phyloP scores from a whole-genome alignment of 495 filamentous ascomycete genomes.

The Chaetomium tenue region DNA sequence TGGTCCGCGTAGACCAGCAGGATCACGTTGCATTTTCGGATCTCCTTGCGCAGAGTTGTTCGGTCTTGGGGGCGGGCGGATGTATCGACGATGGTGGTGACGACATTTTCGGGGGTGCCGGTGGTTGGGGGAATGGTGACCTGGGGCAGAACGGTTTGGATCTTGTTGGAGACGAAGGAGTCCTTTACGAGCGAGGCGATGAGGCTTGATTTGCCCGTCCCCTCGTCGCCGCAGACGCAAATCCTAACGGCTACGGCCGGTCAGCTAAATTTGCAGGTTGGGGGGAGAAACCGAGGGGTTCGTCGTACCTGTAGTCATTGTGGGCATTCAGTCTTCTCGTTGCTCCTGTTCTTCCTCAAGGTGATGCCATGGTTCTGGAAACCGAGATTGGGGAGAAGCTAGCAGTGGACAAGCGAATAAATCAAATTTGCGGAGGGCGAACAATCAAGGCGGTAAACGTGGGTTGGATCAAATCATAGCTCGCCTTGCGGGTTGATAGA shows the following conservation, averaged over 20 bases:
- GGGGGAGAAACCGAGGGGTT: not conserved
- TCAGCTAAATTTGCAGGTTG: constrained; percentile 15
- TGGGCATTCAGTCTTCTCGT: not conserved
- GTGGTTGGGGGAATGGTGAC: constrained; percentile 88
- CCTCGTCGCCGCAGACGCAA: constrained; percentile 94
- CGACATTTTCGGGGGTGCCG: constrained; percentile 90
- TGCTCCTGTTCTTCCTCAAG: constrained; percentile 4
- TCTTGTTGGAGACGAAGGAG: constrained; percentile 87
- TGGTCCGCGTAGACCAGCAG: constrained; percentile 97
- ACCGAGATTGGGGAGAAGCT: not conserved
- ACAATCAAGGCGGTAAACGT: not conserved
- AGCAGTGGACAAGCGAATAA: not conserved
- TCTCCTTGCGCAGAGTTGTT: constrained; percentile 82
- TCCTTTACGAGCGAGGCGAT: constrained; percentile 87
- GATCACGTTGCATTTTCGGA: constrained; percentile 94
- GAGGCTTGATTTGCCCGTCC: constrained; percentile 65
- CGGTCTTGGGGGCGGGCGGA: constrained; percentile 93
- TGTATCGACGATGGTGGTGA: constrained; percentile 93
- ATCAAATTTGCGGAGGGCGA: not conserved
- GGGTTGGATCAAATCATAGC: constrained; percentile 14
- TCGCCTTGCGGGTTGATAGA: not conserved
- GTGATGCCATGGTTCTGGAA: constrained; percentile 1
- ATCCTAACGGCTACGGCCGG: constrained; percentile 66
- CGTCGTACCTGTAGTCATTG: constrained; percentile 20
- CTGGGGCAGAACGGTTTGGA: constrained; percentile 88